These are phyloP conservation scores for Zangia roseola DNA, from an alignment of 768 basidiomycete genomes.

Conservation along the genomic window DNA sequence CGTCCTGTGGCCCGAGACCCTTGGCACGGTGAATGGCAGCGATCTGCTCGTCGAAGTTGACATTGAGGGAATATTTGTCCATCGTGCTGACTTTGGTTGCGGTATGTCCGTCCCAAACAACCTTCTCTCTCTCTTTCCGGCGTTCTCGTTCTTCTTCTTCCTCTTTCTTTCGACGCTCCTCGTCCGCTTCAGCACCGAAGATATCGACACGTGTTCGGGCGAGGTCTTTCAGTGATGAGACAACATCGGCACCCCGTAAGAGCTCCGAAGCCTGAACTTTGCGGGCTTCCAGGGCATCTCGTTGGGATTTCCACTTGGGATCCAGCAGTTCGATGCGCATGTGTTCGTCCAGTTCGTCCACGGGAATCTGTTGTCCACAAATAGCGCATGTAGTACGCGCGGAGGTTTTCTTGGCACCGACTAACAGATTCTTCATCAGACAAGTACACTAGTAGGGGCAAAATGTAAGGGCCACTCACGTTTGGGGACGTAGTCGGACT, in stretches of 20 bases:
- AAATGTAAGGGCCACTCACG: conserved; percentile 49
- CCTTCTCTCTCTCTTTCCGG: conserved; percentile 88
- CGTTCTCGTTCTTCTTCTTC: conserved; percentile 83
- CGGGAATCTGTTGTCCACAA: conserved; percentile 94
- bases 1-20: conserved; percentile 82
- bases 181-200: conserved; percentile 92
- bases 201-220: conserved; percentile 97
- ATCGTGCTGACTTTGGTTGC: conserved; percentile 89
- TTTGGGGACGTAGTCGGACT: conserved; percentile 95
- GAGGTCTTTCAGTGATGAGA: conserved; percentile 88
- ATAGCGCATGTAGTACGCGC: conserved; percentile 87
- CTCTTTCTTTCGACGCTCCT: conserved; percentile 81
- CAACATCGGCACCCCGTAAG: conserved; percentile 90
- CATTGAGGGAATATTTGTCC: conserved; percentile 90
- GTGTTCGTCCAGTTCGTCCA: conserved; percentile 95
- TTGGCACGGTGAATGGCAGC: conserved; percentile 93
- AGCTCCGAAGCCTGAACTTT: conserved; percentile 87
- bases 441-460: background rate
- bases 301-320: conserved; percentile 97
- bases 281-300: conserved; percentile 83
- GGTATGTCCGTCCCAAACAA: conserved; percentile 99
- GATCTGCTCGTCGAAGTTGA: conserved; percentile 97
- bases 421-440: conserved; percentile 36
- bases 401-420: conserved; percentile 58
- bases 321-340: conserved; percentile 98